These are phyloP conservation scores for Pseudogymnoascus destructans DNA, from an alignment of 2,329 filamentous ascomycete genomes.

Conservation along the genomic window DNA sequence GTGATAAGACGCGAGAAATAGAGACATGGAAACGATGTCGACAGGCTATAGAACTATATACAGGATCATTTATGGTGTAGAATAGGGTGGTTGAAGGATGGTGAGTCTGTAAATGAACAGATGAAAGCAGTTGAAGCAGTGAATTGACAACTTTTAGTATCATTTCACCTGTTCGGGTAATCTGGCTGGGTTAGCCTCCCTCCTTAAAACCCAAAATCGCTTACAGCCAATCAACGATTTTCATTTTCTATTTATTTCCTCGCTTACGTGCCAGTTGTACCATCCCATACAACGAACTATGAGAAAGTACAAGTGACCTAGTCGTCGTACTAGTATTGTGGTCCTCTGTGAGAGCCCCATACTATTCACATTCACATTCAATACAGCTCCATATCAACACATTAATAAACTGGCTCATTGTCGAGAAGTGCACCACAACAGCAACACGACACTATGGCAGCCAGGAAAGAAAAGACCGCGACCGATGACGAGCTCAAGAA, in stretches of 20 bases:
- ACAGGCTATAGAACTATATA: not conserved
- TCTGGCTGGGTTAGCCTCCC: slow-evolving; percentile 4
- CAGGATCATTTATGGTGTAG: not conserved
- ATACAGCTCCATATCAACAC: not conserved
- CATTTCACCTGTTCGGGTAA: slow-evolving; percentile 8
- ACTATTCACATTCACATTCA: not conserved
- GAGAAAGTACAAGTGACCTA: not conserved
- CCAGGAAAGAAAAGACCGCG: slow-evolving; percentile 44
- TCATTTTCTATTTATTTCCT: slow-evolving; percentile 2
- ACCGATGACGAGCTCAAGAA: slow-evolving; percentile 52
- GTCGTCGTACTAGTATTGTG: not conserved
- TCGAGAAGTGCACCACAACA: not conserved
- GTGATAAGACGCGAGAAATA: not conserved
- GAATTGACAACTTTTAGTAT: slow-evolving; percentile 8
- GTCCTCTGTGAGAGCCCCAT: not conserved
- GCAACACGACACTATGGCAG: slow-evolving; percentile 35
- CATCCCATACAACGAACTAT: not conserved
- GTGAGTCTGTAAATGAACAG: not conserved
- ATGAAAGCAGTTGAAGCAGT: not conserved
- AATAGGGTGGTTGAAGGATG: not conserved
- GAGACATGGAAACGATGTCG: not conserved
- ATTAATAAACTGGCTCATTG: not conserved
- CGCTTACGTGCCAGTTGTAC: not conserved
- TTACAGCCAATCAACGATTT: slow-evolving; percentile 1
- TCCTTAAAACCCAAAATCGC: not conserved